A percentile compares a stretch with the other conserved stretches of the same genome.
Evolutionary conservation across 495 filamentous ascomycete genomes (phyloP).

Genomic region (Penicillium soppii): DNA sequence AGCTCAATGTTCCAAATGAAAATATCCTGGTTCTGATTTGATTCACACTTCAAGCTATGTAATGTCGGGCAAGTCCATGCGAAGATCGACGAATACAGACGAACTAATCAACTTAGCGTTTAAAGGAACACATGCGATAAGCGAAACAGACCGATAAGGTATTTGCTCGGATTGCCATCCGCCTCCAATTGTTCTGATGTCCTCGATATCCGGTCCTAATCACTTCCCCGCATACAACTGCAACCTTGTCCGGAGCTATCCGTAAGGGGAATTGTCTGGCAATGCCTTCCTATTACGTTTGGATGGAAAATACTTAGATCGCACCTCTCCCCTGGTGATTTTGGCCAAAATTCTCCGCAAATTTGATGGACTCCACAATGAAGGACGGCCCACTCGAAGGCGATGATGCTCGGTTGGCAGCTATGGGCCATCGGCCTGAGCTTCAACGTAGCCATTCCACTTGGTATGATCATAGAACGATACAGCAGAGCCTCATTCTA

Average conservation of each 20-base stretch:
- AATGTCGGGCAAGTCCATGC: constrained; percentile 24
- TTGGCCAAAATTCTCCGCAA: neutral
- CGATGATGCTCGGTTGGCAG: constrained; percentile 51
- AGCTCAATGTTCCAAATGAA: neutral
- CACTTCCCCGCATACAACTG: constrained; percentile 1
- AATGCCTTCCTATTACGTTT: constrained; percentile 7
- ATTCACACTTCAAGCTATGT: neutral
- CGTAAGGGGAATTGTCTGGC: constrained; percentile 1
- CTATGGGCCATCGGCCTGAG: constrained; percentile 60
- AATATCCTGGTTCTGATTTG: neutral
- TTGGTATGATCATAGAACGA: constrained; percentile 17
- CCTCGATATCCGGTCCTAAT: neutral
- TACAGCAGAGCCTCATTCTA: neutral
- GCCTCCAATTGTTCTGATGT: neutral
- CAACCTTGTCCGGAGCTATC: neutral
- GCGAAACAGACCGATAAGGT: constrained; percentile 1
- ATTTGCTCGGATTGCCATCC: neutral
- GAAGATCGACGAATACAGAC: constrained; percentile 16
- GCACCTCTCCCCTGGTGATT: neutral
- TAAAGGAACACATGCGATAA: neutral
- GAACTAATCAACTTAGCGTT: neutral
- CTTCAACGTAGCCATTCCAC: constrained; percentile 54
- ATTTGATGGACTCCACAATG: constrained; percentile 7
- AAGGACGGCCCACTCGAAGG: constrained; percentile 22
- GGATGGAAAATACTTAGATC: neutral